phyloP scores from a whole-genome alignment of 2,329 filamentous ascomycete genomes.

The Cercospora sp. region DNA sequence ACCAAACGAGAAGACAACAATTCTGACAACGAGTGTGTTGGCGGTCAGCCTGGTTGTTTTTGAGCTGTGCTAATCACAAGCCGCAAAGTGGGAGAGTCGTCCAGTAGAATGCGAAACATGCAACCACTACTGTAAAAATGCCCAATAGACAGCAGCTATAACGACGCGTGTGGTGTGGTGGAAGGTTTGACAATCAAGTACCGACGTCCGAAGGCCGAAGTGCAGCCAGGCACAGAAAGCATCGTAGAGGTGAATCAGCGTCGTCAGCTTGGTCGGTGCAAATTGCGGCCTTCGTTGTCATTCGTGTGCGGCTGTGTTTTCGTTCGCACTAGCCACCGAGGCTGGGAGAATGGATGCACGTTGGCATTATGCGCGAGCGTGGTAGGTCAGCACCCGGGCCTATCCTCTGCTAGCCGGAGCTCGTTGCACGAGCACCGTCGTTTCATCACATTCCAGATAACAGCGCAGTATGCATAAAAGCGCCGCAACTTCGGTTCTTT shows the following conservation, averaged over 20 bases:
- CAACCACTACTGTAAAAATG: background rate
- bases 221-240: conserved; percentile 4
- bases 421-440: conserved; percentile 14
- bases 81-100: background rate
- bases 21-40: conserved; percentile 2
- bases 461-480: conserved; percentile 11
- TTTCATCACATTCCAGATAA: conserved; percentile 16
- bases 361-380: background rate
- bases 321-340: background rate
- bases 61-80: background rate
- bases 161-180: conserved; percentile 4
- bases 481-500: conserved; percentile 11
- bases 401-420: conserved; percentile 7
- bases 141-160: conserved; percentile 1
- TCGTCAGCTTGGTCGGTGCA: conserved; percentile 2
- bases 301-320: background rate
- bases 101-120: background rate
- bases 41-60: conserved; percentile 14
- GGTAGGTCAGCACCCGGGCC: background rate
- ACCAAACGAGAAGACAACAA: background rate
- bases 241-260: background rate
- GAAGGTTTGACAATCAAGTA: conserved; percentile 5
- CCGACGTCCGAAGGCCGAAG: conserved; percentile 15
- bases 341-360: background rate
- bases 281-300: conserved; percentile 2